These are phyloP conservation scores for Hansenula lynferdii DNA, from an alignment of 1,139 yeast species.

Conservation along the genomic window DNA sequence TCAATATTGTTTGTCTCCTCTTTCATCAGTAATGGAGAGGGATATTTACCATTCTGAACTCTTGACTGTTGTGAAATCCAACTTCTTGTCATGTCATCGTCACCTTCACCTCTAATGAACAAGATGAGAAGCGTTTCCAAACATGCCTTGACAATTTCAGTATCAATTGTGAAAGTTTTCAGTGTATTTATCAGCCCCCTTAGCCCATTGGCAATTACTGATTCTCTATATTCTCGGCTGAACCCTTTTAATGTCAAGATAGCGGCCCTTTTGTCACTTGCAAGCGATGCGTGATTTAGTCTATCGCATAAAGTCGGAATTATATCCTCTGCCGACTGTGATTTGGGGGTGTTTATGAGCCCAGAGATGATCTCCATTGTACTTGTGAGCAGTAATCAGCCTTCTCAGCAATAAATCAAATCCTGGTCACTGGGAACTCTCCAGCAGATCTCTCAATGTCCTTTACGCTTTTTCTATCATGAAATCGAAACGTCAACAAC, in stretches of 20 bases:
- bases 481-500: too few species aligned
- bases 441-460: too few species aligned
- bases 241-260: constrained; percentile 87
- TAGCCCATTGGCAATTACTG: constrained; percentile 85
- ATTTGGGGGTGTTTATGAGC: constrained; percentile 44
- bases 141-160: constrained; percentile 73
- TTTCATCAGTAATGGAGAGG: constrained; percentile 69
- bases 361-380: constrained; percentile 45
- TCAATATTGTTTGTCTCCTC: constrained; percentile 50
- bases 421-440: too few species aligned
- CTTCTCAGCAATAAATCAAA: too few species aligned
- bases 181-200: constrained; percentile 69
- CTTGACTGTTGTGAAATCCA: constrained; percentile 79
- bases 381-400: too few species aligned
- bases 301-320: constrained; percentile 88
- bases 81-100: constrained; percentile 45
- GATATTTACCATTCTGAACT: constrained; percentile 74
- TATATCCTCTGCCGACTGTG: constrained; percentile 73
- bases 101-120: constrained; percentile 64
- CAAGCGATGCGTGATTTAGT: constrained; percentile 72
- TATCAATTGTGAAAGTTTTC: constrained; percentile 61
- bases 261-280: constrained; percentile 89
- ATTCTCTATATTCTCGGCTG: constrained; percentile 83
- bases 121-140: constrained; percentile 81
- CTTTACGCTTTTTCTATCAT: too few species aligned